Evolutionary conservation across 2,329 filamentous ascomycete species (phyloP).

Genomic region (Emergomyces orientalis): DNA sequence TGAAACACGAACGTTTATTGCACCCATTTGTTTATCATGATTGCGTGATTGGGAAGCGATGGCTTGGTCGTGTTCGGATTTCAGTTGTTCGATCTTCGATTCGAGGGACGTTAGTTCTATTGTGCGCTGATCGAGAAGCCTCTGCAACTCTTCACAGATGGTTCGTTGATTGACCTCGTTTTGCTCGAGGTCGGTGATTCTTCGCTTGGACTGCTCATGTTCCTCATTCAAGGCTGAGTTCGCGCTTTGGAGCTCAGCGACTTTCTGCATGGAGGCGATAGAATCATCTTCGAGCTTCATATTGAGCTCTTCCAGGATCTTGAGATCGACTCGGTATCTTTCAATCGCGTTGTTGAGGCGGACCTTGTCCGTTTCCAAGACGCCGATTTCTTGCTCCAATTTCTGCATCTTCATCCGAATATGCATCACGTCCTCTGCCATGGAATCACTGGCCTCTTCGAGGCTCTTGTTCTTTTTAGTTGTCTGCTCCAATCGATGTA

Average conservation of each 20-base stretch:
- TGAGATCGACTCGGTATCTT: conserved; percentile 37
- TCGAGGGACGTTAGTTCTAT: conserved; percentile 27
- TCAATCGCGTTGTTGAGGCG: conserved; percentile 35
- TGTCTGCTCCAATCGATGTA: conserved; percentile 31
- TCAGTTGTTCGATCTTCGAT: conserved; percentile 30
- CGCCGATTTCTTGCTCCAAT: conserved; percentile 32
- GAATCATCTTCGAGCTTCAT: conserved; percentile 33
- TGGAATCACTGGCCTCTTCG: conserved; percentile 33
- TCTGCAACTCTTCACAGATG: conserved; percentile 28
- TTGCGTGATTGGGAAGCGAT: conserved; percentile 19
- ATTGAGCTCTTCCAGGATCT: conserved; percentile 36
- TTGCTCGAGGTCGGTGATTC: conserved; percentile 28
- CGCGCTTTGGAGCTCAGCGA: conserved; percentile 26
- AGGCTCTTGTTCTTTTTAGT: conserved; percentile 30
- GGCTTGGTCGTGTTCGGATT: conserved; percentile 24
- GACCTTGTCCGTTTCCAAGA: conserved; percentile 35
- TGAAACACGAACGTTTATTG: conserved; percentile 35
- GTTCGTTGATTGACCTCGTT: conserved; percentile 28
- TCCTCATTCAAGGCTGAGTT: conserved; percentile 33
- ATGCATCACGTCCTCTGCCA: conserved; percentile 38
- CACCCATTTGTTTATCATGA: conserved; percentile 30
- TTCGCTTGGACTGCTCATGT: conserved; percentile 23
- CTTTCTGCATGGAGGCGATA: conserved; percentile 22
- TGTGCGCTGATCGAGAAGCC: conserved; percentile 27
- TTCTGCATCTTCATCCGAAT: conserved; percentile 36